phyloP scores from a whole-genome alignment of 2,329 filamentous ascomycete genomes.

The Botrytis medusae region DNA sequence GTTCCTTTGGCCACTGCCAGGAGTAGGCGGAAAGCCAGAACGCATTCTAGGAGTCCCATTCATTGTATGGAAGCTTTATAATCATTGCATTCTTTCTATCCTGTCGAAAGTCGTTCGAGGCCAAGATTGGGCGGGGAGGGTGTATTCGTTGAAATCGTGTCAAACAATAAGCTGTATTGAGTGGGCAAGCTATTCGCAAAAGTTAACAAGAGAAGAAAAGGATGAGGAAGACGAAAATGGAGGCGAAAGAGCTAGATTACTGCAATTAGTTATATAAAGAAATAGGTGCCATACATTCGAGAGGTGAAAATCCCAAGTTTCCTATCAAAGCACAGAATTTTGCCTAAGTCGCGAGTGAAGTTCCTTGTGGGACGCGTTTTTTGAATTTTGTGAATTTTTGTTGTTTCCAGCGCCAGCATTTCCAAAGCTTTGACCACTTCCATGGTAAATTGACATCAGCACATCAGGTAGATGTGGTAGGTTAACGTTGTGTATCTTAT shows the following conservation, averaged over 20 bases:
- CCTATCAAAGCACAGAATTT: background rate
- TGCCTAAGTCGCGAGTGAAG: background rate
- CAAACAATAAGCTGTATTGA: background rate
- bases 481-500: background rate
- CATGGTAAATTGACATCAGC: background rate
- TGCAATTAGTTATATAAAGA: background rate
- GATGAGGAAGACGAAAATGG: background rate
- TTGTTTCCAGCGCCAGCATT: conserved; percentile 5
- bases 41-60: conserved; percentile 78
- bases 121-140: background rate
- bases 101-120: conserved; percentile 30
- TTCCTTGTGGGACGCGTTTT: conserved; percentile 4
- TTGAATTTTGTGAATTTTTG: conserved; percentile 1
- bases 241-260: background rate
- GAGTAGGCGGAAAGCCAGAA: conserved; percentile 79
- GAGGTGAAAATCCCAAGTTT: background rate
- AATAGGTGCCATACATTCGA: background rate
- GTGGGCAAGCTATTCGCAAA: background rate
- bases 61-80: conserved; percentile 39
- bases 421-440: background rate
- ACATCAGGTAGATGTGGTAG: background rate
- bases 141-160: conserved; percentile 3
- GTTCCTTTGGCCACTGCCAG: conserved; percentile 49
- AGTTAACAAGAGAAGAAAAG: background rate
- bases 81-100: conserved; percentile 47